Percentiles rank a stretch among this genome's conserved stretches.
Evolutionary conservation across 768 basidiomycete species (phyloP).

Genomic region (Hortiboletus flavorubellus): DNA sequence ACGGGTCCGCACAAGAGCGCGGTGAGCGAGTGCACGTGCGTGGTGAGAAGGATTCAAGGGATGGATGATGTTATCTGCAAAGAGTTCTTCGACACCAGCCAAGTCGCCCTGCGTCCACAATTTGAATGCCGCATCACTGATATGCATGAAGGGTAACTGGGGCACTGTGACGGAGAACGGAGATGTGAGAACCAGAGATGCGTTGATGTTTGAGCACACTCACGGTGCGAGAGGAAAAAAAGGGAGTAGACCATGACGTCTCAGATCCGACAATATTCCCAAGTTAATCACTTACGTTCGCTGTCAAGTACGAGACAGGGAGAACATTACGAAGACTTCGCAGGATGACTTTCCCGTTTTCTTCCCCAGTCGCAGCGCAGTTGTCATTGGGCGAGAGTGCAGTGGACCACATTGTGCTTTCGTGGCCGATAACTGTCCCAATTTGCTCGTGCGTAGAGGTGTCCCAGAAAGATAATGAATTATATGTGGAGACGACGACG

Average conservation of each 20-base stretch:
- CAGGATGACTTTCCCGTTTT: background rate
- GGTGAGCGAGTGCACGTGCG: slow-evolving; percentile 2
- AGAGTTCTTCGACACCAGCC: background rate
- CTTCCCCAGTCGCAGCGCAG: background rate
- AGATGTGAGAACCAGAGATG: background rate
- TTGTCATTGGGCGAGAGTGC: background rate
- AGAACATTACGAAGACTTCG: background rate
- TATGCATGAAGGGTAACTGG: background rate
- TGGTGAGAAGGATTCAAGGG: background rate
- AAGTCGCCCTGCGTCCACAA: background rate
- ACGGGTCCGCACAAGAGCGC: background rate
- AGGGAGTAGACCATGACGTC: too few relatives aligned
- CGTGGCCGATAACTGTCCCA: background rate
- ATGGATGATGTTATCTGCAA: background rate
- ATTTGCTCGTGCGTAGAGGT: background rate
- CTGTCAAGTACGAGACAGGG: background rate
- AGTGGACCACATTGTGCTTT: background rate
- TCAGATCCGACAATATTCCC: background rate
- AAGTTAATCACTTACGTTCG: background rate
- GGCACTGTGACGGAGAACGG: background rate
- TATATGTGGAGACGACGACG: background rate
- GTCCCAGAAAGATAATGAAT: slow-evolving; percentile 2
- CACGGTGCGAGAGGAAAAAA: background rate
- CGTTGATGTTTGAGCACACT: background rate
- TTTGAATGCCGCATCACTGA: background rate